These are phyloP conservation scores for Stephania japonica DNA, from an alignment of 164 flowering plant genomes.

Conservation along the genomic window DNA sequence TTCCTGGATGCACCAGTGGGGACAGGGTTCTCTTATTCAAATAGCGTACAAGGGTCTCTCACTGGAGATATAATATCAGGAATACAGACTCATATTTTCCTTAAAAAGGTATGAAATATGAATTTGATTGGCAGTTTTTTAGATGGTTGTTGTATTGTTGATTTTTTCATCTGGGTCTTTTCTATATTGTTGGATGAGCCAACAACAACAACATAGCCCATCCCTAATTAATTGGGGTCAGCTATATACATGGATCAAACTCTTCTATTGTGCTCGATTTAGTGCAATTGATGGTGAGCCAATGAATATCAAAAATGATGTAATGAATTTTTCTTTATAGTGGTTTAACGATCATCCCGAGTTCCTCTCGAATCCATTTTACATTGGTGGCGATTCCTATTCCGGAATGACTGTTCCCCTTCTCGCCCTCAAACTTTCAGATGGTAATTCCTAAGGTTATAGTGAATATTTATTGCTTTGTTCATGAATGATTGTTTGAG, in stretches of 20 bases:
- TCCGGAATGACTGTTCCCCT: slow-evolving; percentile 26
- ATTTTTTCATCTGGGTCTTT: too few species aligned
- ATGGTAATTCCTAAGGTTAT: slow-evolving; percentile 14
- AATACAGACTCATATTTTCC: slow-evolving; percentile 8
- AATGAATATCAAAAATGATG: too few species aligned
- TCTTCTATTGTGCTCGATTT: too few species aligned
- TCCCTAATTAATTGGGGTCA: too few species aligned
- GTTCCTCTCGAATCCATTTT: slow-evolving; percentile 26
- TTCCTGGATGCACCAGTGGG: slow-evolving; percentile 47
- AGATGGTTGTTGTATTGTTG: too few species aligned
- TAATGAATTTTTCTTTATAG: not conserved
- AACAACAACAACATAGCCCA: too few species aligned
- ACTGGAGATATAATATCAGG: slow-evolving; percentile 11
- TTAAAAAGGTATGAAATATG: slow-evolving; percentile 18
- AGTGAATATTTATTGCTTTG: too few species aligned
- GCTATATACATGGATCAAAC: too few species aligned
- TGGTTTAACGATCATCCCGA: slow-evolving; percentile 19
- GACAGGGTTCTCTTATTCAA: slow-evolving; percentile 44
- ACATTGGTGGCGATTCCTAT: slow-evolving; percentile 35
- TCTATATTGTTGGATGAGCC: too few species aligned
- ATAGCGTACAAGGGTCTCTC: slow-evolving; percentile 7
- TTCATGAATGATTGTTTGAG: not conserved
- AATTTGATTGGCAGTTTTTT: too few species aligned
- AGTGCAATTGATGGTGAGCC: too few species aligned
- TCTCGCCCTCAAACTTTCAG: slow-evolving; percentile 16